Base-by-base conservation (phyloP, 805 yeast genomes). In the Suhomyces canberraensis region DNA sequence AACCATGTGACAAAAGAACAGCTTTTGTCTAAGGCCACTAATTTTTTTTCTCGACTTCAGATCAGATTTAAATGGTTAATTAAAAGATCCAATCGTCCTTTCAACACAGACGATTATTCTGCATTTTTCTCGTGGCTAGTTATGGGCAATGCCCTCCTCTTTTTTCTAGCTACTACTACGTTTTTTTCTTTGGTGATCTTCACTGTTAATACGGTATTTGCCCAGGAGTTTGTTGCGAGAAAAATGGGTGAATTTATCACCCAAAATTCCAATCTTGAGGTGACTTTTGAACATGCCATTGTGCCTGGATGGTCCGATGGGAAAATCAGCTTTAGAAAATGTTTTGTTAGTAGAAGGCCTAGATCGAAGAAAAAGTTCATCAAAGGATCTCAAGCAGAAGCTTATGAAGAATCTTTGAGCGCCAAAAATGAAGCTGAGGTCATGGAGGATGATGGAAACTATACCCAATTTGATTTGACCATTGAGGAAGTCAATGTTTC, bases 301-400 rank as follows among this genome's bases (percentile, higher is more conserved):
- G 95, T 89, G 4, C 97, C 97, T 0, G 88, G 86, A 38, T 90
- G 96, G 96, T 73, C 81, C 27, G 87, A 84, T 45, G 95, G 96
- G 2, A 84, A 79, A 44, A 86, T 93, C 36, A 76, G 82, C 29
- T 84, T 93, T 59, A 77, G 81, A 41, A 86, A 88, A 49, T 95
- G 95, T 36, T 82, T 82, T 56, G 89, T 90, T 1, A 84, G 95
- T 35, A 73, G 84, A 45, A 70, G 98, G 41, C 98, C 98, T 0
- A 78, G 79, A 37, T 54, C 63, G 20, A 54, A 70, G 18, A 61
- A 62, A 40, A 61, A 65, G 18, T 84, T 86, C 36, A 71, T 69
- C 13, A 82, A 84, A 47, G 93, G 90, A 11, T 79, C 86, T 1
- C 90, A 81, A 51, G 74, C 78, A 4, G 84, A 74, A 29, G 90